These are phyloP conservation scores for Cordyceps tenuipes DNA, from an alignment of 2,329 filamentous ascomycete genomes.

Conservation along the genomic window DNA sequence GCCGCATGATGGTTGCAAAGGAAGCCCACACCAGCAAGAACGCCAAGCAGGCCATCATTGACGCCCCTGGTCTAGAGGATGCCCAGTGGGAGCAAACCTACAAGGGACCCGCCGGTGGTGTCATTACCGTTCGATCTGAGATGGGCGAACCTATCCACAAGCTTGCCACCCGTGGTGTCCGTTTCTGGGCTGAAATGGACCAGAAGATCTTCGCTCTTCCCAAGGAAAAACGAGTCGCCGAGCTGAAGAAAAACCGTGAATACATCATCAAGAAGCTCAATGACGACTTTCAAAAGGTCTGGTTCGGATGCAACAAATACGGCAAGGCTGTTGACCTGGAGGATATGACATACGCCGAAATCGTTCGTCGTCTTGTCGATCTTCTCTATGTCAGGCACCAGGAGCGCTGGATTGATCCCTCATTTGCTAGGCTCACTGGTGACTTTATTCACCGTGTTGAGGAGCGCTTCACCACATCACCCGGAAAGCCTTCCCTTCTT, in stretches of 20 bases:
- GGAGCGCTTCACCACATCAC: slow-evolving; percentile 76
- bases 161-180: slow-evolving; percentile 88
- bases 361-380: slow-evolving; percentile 78
- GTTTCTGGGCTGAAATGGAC: slow-evolving; percentile 98
- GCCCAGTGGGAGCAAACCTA: slow-evolving; percentile 87
- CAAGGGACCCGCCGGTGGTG: slow-evolving; percentile 80
- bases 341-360: slow-evolving; percentile 91
- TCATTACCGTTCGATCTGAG: slow-evolving; percentile 94
- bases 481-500: slow-evolving; percentile 69
- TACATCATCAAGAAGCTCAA: slow-evolving; percentile 96
- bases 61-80: slow-evolving; percentile 76
- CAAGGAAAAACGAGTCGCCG: slow-evolving; percentile 83
- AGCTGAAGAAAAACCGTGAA: slow-evolving; percentile 79
- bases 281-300: slow-evolving; percentile 93
- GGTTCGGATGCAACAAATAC: slow-evolving; percentile 80
- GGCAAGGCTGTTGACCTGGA: slow-evolving; percentile 80
- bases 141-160: slow-evolving; percentile 99
- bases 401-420: slow-evolving; percentile 82
- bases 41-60: slow-evolving; percentile 84
- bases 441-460: slow-evolving; percentile 97
- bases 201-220: slow-evolving; percentile 95
- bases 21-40: slow-evolving; percentile 81
- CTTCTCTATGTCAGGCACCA: slow-evolving; percentile 89
- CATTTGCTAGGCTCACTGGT: slow-evolving; percentile 73
- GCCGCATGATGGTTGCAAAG: slow-evolving; percentile 90